A percentile compares a stretch with the other conserved stretches of the same genome.
These are phyloP conservation scores for Rhynchosporium agropyri DNA, from an alignment of 2,329 filamentous ascomycete genomes.

Conservation along the genomic window DNA sequence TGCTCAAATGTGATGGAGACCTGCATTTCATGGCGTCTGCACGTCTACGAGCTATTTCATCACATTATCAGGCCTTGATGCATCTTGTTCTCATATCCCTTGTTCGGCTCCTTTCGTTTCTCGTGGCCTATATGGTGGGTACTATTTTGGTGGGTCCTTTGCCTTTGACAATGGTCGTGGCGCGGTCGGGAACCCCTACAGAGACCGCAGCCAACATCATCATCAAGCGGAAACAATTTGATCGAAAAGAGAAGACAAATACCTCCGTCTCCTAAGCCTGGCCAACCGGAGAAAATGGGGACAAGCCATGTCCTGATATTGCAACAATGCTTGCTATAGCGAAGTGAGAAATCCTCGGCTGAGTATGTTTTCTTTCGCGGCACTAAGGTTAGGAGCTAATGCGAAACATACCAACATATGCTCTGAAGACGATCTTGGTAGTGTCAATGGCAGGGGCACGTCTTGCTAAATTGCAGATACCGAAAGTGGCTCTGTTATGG, in stretches of 20 bases:
- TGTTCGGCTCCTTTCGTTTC: conserved; percentile 24
- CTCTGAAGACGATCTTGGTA: not conserved
- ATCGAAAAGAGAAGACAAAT: conserved; percentile 32
- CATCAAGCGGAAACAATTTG: conserved; percentile 24
- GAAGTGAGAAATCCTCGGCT: conserved; percentile 23
- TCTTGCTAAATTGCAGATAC: not conserved
- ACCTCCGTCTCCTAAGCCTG: conserved; percentile 24
- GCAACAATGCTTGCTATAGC: conserved; percentile 18
- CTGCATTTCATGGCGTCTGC: conserved; percentile 35
- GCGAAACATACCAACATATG: not conserved
- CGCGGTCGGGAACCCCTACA: conserved; percentile 27
- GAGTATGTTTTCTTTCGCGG: conserved; percentile 20
- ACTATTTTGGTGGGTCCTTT: conserved; percentile 28
- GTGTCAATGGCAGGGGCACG: not conserved
- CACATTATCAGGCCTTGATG: conserved; percentile 40
- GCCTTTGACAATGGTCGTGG: conserved; percentile 30
- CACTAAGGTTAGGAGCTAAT: not conserved
- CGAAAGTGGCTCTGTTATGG: conserved; percentile 5
- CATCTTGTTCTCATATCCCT: conserved; percentile 29
- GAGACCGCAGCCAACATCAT: conserved; percentile 28
- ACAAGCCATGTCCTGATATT: conserved; percentile 22
- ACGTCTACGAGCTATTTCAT: conserved; percentile 30
- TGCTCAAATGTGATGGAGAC: conserved; percentile 27
- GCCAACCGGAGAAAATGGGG: conserved; percentile 33
- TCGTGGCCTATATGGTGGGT: conserved; percentile 30